Base-by-base conservation (phyloP, 768 basidiomycete species). In the Lactifluus subvellereus region DNA sequence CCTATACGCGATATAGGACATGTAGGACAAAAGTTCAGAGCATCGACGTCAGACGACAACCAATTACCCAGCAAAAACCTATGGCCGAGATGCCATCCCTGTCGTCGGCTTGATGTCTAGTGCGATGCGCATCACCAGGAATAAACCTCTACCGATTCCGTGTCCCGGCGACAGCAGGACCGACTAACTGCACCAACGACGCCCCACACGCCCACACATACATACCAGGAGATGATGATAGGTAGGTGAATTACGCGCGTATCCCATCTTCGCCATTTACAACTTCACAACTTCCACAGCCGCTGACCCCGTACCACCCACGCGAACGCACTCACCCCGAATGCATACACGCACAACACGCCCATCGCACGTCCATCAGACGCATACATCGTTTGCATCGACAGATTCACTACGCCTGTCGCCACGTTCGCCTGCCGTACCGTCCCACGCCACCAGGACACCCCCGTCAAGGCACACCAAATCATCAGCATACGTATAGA, bases 401-500 rank as follows among this genome's bases (percentile, higher is more conserved):
- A 78, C 40, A 98, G 68, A 71, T 98, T 99, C 65, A 95, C 77
- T 13, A 91, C 66, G 0, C 96, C 96, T 0, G 96, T 99, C 37
- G 82, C 72, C 0, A 96, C 75, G 71, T 98, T 98, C 0, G 94
- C 91, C 94, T 96, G 65, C 20, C 6, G 16, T n/a, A 32, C 5
- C 27, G 35, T 11, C 18, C 62, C 32, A 42, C 10, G 10, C 30
- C 6, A 37, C 54, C 54, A 1, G 27, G 27, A 22, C 20, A 3
- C 8, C 47, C 47, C 20, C 42, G 11, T 8, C 42, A n/a, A 18
- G 42, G 2, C 37, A 37, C n/a, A 18, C 20, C n/a, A 47, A n/a
- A 47, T 7, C 2, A 54, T 54, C 8, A 57, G 52, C 45, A 60
- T n/a, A 32, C 27, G 6, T 7, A 13, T 20, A 20, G 4, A n/a